Conservation (phyloP, 208 protist genomes). For the Angomonas ambiguus region DNA sequence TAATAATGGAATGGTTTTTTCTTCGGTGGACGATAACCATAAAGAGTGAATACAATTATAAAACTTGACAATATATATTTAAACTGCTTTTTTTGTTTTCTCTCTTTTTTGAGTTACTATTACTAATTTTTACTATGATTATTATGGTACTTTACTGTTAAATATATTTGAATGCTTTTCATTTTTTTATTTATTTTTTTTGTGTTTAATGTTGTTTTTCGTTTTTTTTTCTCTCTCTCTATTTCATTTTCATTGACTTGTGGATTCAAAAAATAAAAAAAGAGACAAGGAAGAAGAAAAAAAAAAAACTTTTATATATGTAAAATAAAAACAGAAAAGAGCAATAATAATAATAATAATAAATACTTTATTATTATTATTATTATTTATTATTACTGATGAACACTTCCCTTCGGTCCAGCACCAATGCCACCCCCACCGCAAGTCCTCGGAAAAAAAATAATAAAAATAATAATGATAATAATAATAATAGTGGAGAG, state of each 20-base stretch:
- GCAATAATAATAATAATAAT: constrained; percentile 1
- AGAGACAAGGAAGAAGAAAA: not conserved
- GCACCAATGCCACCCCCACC: too few relatives aligned
- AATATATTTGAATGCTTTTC: not conserved
- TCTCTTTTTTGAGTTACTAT: too few relatives aligned
- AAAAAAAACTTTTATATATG: not conserved
- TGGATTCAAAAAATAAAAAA: too few relatives aligned
- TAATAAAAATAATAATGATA: too few relatives aligned
- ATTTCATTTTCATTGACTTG: not conserved
- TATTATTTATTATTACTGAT: too few relatives aligned
- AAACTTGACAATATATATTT: not conserved
- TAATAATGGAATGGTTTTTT: not conserved
- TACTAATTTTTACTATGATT: too few relatives aligned
- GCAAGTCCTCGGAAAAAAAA: too few relatives aligned
- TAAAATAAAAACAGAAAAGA: not conserved
- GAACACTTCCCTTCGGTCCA: too few relatives aligned
- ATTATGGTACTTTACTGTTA: too few relatives aligned
- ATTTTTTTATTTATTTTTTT: constrained; percentile 2
- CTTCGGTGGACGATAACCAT: not conserved
- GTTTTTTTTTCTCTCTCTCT: not conserved
- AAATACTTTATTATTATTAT: not conserved
- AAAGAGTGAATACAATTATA: too few relatives aligned
- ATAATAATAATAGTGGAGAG: too few relatives aligned
- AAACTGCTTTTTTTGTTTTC: not conserved
- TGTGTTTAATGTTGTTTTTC: not conserved